Percentiles rank a stretch among this genome's conserved stretches.
Evolutionary conservation across 2,329 filamentous ascomycete species (phyloP).

Genomic region (Coleophoma cylindrospora): DNA sequence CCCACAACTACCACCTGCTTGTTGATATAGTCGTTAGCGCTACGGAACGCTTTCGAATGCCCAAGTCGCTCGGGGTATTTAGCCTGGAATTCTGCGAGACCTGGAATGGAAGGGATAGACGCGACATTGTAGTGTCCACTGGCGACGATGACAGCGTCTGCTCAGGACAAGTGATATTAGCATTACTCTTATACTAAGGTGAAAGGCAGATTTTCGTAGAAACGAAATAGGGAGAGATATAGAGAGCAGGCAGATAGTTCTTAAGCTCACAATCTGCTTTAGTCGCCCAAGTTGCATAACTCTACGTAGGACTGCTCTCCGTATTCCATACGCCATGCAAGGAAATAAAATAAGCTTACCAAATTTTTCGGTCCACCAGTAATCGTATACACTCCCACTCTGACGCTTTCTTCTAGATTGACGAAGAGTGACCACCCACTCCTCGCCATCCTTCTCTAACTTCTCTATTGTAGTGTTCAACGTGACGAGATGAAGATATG

Average conservation of each 20-base stretch:
- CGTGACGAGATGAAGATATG: constrained; percentile 43
- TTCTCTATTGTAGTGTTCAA: constrained; percentile 57
- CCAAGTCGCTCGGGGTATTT: constrained; percentile 45
- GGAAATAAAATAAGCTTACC: constrained; percentile 20
- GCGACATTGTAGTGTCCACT: constrained; percentile 64
- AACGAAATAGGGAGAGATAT: too few species aligned
- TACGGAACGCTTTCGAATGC: constrained; percentile 70
- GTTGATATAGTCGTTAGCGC: constrained; percentile 45
- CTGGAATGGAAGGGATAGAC: constrained; percentile 52
- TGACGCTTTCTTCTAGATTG: constrained; percentile 31
- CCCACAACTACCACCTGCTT: background rate
- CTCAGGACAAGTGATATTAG: too few species aligned
- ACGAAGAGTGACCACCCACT: constrained; percentile 48
- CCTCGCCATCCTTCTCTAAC: constrained; percentile 38
- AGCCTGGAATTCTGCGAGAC: constrained; percentile 49
- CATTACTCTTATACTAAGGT: too few species aligned
- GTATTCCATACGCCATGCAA: too few species aligned
- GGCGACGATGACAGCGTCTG: constrained; percentile 56
- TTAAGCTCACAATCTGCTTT: too few species aligned
- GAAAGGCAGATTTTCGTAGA: too few species aligned
- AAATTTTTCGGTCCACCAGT: constrained; percentile 58
- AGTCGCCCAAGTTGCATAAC: too few species aligned
- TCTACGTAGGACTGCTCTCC: too few species aligned
- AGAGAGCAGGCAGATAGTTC: too few species aligned
- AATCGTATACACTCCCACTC: constrained; percentile 33